These are phyloP conservation scores for Camelina neglecta DNA, from an alignment of 345 rosid genomes.

Conservation along the genomic window DNA sequence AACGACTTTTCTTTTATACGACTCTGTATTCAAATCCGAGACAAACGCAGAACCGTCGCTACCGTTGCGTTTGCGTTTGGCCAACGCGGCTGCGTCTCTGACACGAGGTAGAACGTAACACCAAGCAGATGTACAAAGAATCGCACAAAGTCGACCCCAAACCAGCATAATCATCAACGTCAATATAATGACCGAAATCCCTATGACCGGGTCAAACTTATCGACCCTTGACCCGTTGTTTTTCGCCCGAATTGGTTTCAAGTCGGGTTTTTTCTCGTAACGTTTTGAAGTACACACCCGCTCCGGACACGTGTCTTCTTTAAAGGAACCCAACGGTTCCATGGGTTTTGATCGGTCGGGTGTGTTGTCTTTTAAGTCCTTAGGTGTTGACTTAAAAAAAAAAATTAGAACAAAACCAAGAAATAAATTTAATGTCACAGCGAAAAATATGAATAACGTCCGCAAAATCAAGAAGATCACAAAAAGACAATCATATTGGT, in stretches of 20 bases:
- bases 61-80: slow-evolving; percentile 38
- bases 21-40: slow-evolving; percentile 52
- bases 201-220: slow-evolving; percentile 52
- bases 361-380: slow-evolving; percentile 31
- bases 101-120: slow-evolving; percentile 57
- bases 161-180: slow-evolving; percentile 57
- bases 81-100: slow-evolving; percentile 19
- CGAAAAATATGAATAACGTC: neutral
- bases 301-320: slow-evolving; percentile 31
- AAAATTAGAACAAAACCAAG: neutral
- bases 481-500: neutral
- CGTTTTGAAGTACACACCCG: slow-evolving; percentile 36
- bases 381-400: slow-evolving; percentile 40
- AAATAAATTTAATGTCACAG: neutral
- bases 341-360: slow-evolving; percentile 38
- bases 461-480: neutral
- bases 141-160: slow-evolving; percentile 71
- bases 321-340: slow-evolving; percentile 26
- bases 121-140: slow-evolving; percentile 70
- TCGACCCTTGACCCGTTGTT: slow-evolving; percentile 35
- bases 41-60: slow-evolving; percentile 11
- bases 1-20: slow-evolving; percentile 65
- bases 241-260: slow-evolving; percentile 43
- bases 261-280: slow-evolving; percentile 35
- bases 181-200: slow-evolving; percentile 59